phyloP scores from a whole-genome alignment of 164 flowering plant genomes.

The Annona squamosa region DNA sequence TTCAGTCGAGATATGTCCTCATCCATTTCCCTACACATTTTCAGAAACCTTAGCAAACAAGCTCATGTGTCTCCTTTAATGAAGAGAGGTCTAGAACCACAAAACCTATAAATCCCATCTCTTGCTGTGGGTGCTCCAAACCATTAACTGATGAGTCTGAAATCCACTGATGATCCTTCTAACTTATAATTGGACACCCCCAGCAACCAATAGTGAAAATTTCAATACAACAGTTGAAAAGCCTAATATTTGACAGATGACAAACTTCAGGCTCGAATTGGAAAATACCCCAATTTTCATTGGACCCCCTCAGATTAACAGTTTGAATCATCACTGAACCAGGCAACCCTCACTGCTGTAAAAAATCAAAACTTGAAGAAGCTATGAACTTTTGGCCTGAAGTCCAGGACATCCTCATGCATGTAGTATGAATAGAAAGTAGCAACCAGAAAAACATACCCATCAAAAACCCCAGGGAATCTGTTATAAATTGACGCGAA shows the following conservation, averaged over 20 bases:
- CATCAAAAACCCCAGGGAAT: slow-evolving; percentile 89
- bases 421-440: neutral
- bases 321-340: neutral
- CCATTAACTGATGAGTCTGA: too few relatives aligned
- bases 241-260: neutral
- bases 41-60: neutral
- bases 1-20: slow-evolving; percentile 92
- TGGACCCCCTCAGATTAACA: neutral
- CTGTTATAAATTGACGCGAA: slow-evolving; percentile 80
- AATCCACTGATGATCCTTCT: too few relatives aligned
- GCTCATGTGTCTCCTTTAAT: neutral
- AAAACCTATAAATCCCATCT: neutral
- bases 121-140: neutral
- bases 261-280: neutral
- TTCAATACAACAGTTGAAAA: neutral
- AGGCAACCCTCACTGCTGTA: neutral
- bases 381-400: neutral
- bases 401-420: neutral
- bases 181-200: too few relatives aligned
- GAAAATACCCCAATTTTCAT: neutral
- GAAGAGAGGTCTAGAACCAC: neutral
- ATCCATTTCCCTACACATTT: slow-evolving; percentile 63
- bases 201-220: neutral
- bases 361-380: neutral
- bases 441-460: slow-evolving; percentile 31